Evolutionary conservation across 768 basidiomycete genomes (phyloP).

Genomic region (Trametes meyenii): DNA sequence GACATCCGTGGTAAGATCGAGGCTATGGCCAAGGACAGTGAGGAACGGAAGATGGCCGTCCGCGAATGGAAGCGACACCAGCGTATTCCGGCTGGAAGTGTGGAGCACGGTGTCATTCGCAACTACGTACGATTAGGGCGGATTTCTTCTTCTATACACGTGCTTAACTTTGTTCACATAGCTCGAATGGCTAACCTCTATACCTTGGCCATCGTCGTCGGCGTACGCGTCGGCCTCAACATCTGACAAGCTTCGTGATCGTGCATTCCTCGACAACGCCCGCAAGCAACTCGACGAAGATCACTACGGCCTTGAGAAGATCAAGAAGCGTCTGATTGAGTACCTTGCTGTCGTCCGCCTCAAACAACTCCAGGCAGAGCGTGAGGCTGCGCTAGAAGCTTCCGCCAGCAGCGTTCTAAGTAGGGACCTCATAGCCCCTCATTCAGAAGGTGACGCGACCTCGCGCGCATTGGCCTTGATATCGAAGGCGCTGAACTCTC

Average conservation of each 20-base stretch:
- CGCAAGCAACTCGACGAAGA: constrained; percentile 84
- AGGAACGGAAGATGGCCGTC: constrained; percentile 81
- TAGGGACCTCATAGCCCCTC: constrained; percentile 10
- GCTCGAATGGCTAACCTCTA: constrained; percentile 86
- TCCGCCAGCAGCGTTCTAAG: constrained; percentile 16
- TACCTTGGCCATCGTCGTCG: constrained; percentile 70
- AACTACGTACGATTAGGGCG: constrained; percentile 60
- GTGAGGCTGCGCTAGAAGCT: constrained; percentile 23
- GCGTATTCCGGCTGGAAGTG: constrained; percentile 87
- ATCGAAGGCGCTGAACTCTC: constrained; percentile 19
- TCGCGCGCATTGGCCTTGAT: constrained; percentile 22
- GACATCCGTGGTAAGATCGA: constrained; percentile 76
- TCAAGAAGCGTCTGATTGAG: constrained; percentile 90
- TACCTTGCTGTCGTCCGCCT: constrained; percentile 86
- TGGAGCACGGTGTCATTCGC: constrained; percentile 88
- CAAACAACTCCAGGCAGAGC: constrained; percentile 38
- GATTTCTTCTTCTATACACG: not conserved
- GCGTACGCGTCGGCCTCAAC: constrained; percentile 24
- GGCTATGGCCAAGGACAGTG: constrained; percentile 68
- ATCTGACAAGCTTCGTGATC: constrained; percentile 48
- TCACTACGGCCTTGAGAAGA: constrained; percentile 90
- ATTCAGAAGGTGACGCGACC: constrained; percentile 22
- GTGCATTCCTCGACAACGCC: constrained; percentile 67
- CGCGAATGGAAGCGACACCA: constrained; percentile 84
- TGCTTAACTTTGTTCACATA: constrained; percentile 32